Conservation (phyloP, 31 red algal species). For the Endocladia muricata region DNA sequence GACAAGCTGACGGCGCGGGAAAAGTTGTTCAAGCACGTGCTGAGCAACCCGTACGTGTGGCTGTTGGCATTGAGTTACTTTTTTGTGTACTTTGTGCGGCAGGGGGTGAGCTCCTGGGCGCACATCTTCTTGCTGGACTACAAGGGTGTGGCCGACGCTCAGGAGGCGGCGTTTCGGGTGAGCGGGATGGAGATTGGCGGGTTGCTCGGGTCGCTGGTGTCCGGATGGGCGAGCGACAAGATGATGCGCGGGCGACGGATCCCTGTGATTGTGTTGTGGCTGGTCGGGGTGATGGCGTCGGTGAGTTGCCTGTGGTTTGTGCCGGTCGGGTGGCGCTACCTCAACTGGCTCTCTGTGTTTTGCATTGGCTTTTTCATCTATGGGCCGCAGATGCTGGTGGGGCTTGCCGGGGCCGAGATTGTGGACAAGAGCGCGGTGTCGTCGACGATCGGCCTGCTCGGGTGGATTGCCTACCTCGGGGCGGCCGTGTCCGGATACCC, state of each 20-base stretch:
- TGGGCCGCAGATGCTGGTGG: constrained; percentile 99
- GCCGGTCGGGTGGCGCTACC: constrained; percentile 73
- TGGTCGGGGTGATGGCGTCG: constrained; percentile 83
- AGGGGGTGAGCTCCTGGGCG: constrained; percentile 90
- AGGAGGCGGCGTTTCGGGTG: constrained; percentile 96
- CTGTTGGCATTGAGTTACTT: constrained; percentile 92
- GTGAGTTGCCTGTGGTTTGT: constrained; percentile 77
- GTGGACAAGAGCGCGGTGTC: constrained; percentile 79
- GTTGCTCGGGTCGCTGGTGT: constrained; percentile 85
- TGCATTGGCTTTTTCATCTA: constrained; percentile 99
- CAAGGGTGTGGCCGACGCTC: constrained; percentile 90
- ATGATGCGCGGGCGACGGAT: constrained; percentile 95
- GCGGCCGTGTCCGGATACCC: constrained; percentile 95
- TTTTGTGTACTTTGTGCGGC: constrained; percentile 97
- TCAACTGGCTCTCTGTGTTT: constrained; percentile 81
- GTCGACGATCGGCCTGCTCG: constrained; percentile 91
- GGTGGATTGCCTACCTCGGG: constrained; percentile 97
- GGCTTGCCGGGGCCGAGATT: constrained; percentile 93
- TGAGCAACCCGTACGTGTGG: constrained; percentile 97
- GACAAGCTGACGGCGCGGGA: constrained; percentile 28
- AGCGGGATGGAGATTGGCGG: constrained; percentile 99
- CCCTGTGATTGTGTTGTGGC: constrained; percentile 89
- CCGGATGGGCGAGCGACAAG: constrained; percentile 90
- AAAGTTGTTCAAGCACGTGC: constrained; percentile 77
- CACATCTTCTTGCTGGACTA: constrained; percentile 92